Conservation (phyloP, 768 basidiomycete species). For the Trametes cubensis region DNA sequence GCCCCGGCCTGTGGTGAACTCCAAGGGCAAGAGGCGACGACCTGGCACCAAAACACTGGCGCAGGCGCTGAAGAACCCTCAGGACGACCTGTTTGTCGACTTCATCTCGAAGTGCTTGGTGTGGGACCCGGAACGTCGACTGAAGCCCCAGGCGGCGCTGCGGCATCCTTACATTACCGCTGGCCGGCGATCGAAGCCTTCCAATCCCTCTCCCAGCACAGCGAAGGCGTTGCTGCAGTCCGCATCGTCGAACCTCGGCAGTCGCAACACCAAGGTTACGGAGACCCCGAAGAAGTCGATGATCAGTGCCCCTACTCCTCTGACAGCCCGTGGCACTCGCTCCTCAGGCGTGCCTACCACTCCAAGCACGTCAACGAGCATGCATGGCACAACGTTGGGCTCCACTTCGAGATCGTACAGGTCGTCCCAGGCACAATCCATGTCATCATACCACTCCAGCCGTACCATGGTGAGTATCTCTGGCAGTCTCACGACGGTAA, state of each 20-base stretch:
- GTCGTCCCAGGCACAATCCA: slow-evolving; percentile 66
- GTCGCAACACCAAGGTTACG: slow-evolving; percentile 55
- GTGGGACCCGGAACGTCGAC: slow-evolving; percentile 95
- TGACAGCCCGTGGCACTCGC: slow-evolving; percentile 75
- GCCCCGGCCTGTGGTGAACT: slow-evolving; percentile 92
- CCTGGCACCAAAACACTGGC: slow-evolving; percentile 90
- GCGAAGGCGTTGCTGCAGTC: slow-evolving; percentile 62
- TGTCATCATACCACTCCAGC: slow-evolving; percentile 76
- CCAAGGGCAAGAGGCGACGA: slow-evolving; percentile 90
- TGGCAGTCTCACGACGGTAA: no score
- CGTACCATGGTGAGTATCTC: slow-evolving; percentile 64
- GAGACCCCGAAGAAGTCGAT: slow-evolving; percentile 88
- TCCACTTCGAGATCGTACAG: slow-evolving; percentile 68
- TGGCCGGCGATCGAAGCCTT: slow-evolving; percentile 56
- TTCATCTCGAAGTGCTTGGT: slow-evolving; percentile 96
- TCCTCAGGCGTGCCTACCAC: slow-evolving; percentile 58
- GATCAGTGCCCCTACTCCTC: slow-evolving; percentile 86
- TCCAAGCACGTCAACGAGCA: slow-evolving; percentile 50
- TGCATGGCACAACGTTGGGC: slow-evolving; percentile 55
- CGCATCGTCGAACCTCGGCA: slow-evolving; percentile 52
- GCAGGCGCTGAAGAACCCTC: slow-evolving; percentile 84
- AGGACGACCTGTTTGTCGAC: slow-evolving; percentile 92
- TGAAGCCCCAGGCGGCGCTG: slow-evolving; percentile 92
- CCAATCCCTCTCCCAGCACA: slow-evolving; percentile 45
- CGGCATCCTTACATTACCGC: slow-evolving; percentile 87